Evolutionary conservation across 2,329 filamentous ascomycete species (phyloP), one percentile per base, ranked within the genome.

Genomic region (Pseudogymnoascus sp.): DNA sequence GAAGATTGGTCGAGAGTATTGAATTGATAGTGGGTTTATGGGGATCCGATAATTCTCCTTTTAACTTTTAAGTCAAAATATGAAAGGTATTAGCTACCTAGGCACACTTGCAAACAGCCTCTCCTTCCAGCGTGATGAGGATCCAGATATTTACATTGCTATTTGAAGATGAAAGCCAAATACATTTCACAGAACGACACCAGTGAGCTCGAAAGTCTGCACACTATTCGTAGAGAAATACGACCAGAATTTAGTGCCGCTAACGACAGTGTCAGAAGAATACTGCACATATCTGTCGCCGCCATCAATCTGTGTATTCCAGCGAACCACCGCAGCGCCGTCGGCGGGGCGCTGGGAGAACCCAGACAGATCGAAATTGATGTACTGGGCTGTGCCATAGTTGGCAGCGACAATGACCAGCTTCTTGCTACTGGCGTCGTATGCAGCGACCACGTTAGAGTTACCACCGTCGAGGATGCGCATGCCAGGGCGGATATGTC

Each of bases 401-500:
- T 79, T 79, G 12, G 75, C 73, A 4, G 74, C 75, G 4, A 77
- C 74, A 63, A 78, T 73, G 11, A 77, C 67, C 62, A 78, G 69
- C 68, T 72, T 77, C 62, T 71, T 68, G 5, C 51, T 68, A 23
- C 54, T 59, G 1, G 69, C 62, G 54, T 78, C 75, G 61, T 78
- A 78, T 11, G 77, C 77, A 18, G 76, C 76, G 8, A 77, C 71
- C 1, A 72, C 71, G 60, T 75, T 72, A 45, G 75, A 72, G 45
- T 70, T 66, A 0, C 75, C 74, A 2, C 70, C 73, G 62, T 75
- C 73, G 6, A 78, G 66, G 31, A 79, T 75, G 1, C 67, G 67
- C 76, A 78, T 78, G 1, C 76, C 77, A 1, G 72, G 70, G 1
- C 75, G 71, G 42, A 79, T 76, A 64, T 79, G 77, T 23, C 77